Evolutionary conservation across 2,329 filamentous ascomycete species (phyloP), one percentile per base, ranked within the genome.

Genomic region (Kalmusia sp.): DNA sequence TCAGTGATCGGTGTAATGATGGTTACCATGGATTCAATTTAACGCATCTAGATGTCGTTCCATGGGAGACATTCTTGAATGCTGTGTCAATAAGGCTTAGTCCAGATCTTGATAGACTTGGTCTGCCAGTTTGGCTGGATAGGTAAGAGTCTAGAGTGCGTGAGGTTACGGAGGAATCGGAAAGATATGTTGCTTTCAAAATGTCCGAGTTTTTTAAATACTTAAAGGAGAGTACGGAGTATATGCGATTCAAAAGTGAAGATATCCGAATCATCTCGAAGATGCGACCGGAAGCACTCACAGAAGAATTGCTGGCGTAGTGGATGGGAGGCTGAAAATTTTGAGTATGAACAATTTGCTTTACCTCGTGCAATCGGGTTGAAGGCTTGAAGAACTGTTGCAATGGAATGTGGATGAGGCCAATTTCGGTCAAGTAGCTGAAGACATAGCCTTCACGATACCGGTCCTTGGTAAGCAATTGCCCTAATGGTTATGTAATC

Each of bases 101-200:
- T n/a, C n/a, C n/a, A n/a, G n/a, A n/a, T n/a, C n/a, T n/a, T n/a
- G n/a, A n/a, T n/a, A n/a, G n/a, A n/a, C n/a, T n/a, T n/a, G n/a
- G n/a, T n/a, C n/a, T n/a, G n/a, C 43, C 46, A 1, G 31, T 47
- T 12, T 59, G 56, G 56, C 50, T 59, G n/a, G 48, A 55, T 6
- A 47, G 24, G 27, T 33, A 54, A 5, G 50, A 47, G 6, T 7
- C 41, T 40, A 27, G 15, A 15, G 24, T 22, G 31, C 27, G 14
- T 6, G 15, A 8, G 35, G 33, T n/a, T n/a, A 46, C 2, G 7
- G 34, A 8, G 12, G 33, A 43, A 2, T 8, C 35, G 21, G 41
- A 49, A 24, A 27, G 40, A 24, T 47, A 47, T 40, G 12, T 22
- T 37, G 54, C 35, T 14, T 40, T 51, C 43, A 51, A 46, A 21